A percentile compares a stretch with the other conserved stretches of the same genome.
These are phyloP conservation scores for Babesia gibsoni DNA, from an alignment of 169 alveolate species.

Conservation along the genomic window DNA sequence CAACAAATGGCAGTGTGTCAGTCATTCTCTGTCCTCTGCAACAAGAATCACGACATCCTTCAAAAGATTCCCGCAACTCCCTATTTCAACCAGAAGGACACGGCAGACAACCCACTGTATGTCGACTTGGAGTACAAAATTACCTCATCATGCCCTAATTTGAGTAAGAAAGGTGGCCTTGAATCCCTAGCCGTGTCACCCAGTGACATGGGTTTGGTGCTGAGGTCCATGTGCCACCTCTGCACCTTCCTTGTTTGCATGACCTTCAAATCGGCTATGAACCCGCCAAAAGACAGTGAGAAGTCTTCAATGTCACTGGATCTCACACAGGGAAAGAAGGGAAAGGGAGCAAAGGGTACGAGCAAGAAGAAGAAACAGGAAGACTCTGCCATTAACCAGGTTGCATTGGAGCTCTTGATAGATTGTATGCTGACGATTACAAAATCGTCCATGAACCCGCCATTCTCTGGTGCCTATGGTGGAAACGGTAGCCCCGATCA, in stretches of 20 bases:
- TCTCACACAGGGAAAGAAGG: slow-evolving; percentile 3
- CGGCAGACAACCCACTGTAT: slow-evolving; percentile 21
- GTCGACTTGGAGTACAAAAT: slow-evolving; percentile 27
- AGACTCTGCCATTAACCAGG: slow-evolving; percentile 12
- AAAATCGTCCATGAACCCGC: background rate
- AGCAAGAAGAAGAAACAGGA: slow-evolving; percentile 20
- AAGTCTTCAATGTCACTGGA: slow-evolving; percentile 23
- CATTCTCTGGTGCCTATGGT: slow-evolving; percentile 50
- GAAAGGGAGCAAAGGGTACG: slow-evolving; percentile 4
- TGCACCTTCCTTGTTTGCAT: slow-evolving; percentile 44
- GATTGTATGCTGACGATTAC: slow-evolving; percentile 39
- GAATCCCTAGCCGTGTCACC: slow-evolving; percentile 15
- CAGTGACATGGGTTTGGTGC: slow-evolving; percentile 39
- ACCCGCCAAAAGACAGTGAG: slow-evolving; percentile 37
- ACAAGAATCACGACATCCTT: slow-evolving; percentile 21
- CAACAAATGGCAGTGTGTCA: slow-evolving; percentile 36
- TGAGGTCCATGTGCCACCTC: slow-evolving; percentile 49
- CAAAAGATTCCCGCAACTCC: slow-evolving; percentile 57
- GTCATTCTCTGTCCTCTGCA: slow-evolving; percentile 24
- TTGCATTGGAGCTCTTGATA: slow-evolving; percentile 43
- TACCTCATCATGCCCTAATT: background rate
- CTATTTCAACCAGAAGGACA: slow-evolving; percentile 18
- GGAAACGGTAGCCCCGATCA: slow-evolving; percentile 26
- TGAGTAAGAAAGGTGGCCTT: background rate
- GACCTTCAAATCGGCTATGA: slow-evolving; percentile 30